These are phyloP conservation scores for Epichloe typhina DNA, from an alignment of 2,329 filamentous ascomycete species.

Conservation along the genomic window DNA sequence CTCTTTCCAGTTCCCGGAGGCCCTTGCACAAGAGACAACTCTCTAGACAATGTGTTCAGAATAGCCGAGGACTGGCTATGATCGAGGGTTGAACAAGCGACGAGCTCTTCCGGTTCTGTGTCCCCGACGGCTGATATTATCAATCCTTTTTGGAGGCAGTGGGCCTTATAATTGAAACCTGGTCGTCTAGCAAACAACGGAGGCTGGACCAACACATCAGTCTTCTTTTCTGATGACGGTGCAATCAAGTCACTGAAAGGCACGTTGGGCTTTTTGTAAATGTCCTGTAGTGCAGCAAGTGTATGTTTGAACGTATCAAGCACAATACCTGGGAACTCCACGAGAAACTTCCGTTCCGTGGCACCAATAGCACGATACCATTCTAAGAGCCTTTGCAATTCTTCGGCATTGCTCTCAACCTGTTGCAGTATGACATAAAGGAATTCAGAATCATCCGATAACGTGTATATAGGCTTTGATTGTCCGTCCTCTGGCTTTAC, in stretches of 20 bases:
- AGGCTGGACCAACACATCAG: conserved; percentile 21
- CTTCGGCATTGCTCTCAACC: conserved; percentile 9
- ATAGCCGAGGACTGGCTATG: conserved; percentile 36
- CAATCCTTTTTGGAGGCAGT: conserved; percentile 17
- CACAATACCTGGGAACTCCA: conserved; percentile 50
- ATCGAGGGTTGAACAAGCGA: conserved; percentile 35
- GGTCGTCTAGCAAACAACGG: conserved; percentile 36
- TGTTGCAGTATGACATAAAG: conserved; percentile 21
- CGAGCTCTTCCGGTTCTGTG: conserved; percentile 13
- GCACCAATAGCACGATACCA: conserved; percentile 16
- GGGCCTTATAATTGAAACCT: conserved; percentile 37
- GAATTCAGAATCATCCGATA: conserved; percentile 17
- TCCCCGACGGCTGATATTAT: conserved; percentile 9
- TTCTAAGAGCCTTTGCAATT: conserved; percentile 11
- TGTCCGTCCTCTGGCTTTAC: conserved; percentile 3
- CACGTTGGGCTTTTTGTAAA: conserved; percentile 28
- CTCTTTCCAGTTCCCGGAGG: conserved; percentile 60
- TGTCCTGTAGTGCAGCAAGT: conserved; percentile 39
- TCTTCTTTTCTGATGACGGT: conserved; percentile 11
- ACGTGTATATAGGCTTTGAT: conserved; percentile 8
- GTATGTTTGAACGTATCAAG: conserved; percentile 45
- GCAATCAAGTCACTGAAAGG: conserved; percentile 37
- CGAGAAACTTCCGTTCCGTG: conserved; percentile 20
- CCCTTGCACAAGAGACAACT: conserved; percentile 51
- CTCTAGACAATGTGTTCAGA: conserved; percentile 34